Evolutionary conservation across 2,329 filamentous ascomycete species (phyloP), one percentile per base, ranked within the genome.

Genomic region (Cercospora sp.): DNA sequence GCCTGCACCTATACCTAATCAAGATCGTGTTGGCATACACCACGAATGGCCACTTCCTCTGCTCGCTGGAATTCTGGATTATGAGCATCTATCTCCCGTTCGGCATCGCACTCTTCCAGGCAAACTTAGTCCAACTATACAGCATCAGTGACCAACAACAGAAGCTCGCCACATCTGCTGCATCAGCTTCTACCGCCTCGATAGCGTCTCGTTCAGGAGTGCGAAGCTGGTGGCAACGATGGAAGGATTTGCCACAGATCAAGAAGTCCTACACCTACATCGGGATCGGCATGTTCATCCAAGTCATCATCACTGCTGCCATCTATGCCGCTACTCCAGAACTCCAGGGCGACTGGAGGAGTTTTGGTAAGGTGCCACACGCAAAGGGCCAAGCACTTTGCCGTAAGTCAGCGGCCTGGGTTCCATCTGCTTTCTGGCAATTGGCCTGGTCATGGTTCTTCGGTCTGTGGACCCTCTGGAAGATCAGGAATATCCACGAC

Each of bases 51-150:
- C 70, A 74, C 59, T 79, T 76, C 70, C 85, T 87, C 0, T 86
- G 86, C 63, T 80, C 83, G 21, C 81, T 82, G 16, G 86, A 89
- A 77, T 91, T 84, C 76, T 91, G 88, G 87, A 83, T 89, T 77
- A 91, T 91, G 89, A 85, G 86, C 69, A 81, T 88, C 65, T 89
- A 87, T 76, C 80, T 90, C 3, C 89, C 89, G 10, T 84, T 88
- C 59, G 88, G 89, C 26, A 87, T 91, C 65, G 88, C 87, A 7
- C 79, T 91, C 5, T 90, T 90, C 74, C 88, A 90, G 74, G 88
- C 87, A 24, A 85, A 86, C 68, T 89, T 89, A 75, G 85, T 82
- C 73, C 86, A 87, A 65, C 87, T 90, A 63, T 82, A 89, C 18
- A 73, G 71, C 49, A 67, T 72, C 37, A 69, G 68, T 43, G 66